Evolutionary conservation across 2,329 filamentous ascomycete species (phyloP).

Genomic region (Drechmeria coniospora): DNA sequence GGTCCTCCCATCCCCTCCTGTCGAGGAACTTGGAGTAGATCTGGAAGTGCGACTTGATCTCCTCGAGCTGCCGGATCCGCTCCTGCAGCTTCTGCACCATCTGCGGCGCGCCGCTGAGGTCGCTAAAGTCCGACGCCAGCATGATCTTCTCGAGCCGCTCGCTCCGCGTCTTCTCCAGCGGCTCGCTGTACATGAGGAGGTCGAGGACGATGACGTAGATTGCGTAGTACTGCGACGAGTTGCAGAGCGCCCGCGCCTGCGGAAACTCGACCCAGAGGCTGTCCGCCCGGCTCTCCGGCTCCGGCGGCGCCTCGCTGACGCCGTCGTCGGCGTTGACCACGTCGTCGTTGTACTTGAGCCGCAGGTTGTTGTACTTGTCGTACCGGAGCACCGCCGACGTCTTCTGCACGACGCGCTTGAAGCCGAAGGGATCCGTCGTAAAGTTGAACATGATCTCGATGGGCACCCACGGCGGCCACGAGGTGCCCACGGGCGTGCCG

Average conservation of each 20-base stretch:
- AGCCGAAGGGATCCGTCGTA: constrained; percentile 85
- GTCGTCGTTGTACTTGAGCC: constrained; percentile 96
- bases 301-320: constrained; percentile 29
- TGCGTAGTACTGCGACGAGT: constrained; percentile 93
- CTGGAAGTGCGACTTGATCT: constrained; percentile 94
- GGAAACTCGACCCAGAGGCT: constrained; percentile 96
- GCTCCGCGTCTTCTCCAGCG: constrained; percentile 88
- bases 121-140: constrained; percentile 95
- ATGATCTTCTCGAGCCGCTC: constrained; percentile 97
- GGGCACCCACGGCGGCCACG: constrained; percentile 96
- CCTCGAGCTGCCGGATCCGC: constrained; percentile 81
- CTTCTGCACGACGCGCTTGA: constrained; percentile 90
- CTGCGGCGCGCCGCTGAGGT: constrained; percentile 80
- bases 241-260: constrained; percentile 83
- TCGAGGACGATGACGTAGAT: constrained; percentile 97
- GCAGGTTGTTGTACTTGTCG: constrained; percentile 95
- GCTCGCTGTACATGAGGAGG: constrained; percentile 88
- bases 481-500: constrained; percentile 66
- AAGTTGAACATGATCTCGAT: constrained; percentile 99
- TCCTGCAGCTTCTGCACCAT: constrained; percentile 87
- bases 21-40: constrained; percentile 79
- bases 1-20: constrained; percentile 79
- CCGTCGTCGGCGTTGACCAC: constrained; percentile 53
- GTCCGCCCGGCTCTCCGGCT: constrained; percentile 70
- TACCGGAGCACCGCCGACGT: constrained; percentile 89